Base-by-base conservation (phyloP, 2,329 filamentous ascomycete species). In the Penicillium sp. region DNA sequence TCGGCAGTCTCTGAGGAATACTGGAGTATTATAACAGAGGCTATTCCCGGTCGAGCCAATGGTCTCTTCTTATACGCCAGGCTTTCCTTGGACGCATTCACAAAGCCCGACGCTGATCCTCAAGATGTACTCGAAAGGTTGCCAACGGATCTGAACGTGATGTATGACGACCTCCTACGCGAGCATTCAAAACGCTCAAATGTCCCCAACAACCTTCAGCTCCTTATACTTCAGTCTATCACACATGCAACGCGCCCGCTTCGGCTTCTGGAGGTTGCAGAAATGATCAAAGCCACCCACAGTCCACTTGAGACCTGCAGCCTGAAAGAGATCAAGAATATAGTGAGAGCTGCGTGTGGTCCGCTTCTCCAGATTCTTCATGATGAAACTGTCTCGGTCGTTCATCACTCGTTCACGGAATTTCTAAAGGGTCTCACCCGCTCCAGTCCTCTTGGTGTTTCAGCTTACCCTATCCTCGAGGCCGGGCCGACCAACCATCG, bases 361-460 rank as follows among this genome's bases (percentile, higher is more conserved):
- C 71, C 75, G 6, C 58, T 81, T 36, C 59, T 81, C 0, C 76
- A 80, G 54, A 67, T 80, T 11, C 59, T 78, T 1, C 72, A 75
- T 14, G 77, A 81, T 48, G 77, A 80, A 53, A 77, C 75, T 0
- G 58, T 80, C 4, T 71, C 70, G 13, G 71, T 80, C 2, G 73
- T 80, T 14, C 78, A 81, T 55, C 78, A 80, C 49, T 80, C 77
- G 1, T 76, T 81, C 39, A 79, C 78, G 1, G 78, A 81, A 49
- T 81, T 76, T 51, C 58, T 81, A 10, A 67, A 70, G 1, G 73
- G 60, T n/a, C 11, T 29, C 10, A 49, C 43, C 16, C 49, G 61
- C 13, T 32, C 24, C 13, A 16, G n/a, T 2, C 4, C 5, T 4
- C 14, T 21, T n/a, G n/a, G 44, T 40, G 29, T 21, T 24, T 31